Evolutionary conservation across 768 basidiomycete species (phyloP), one percentile per base, ranked within the genome.

Genomic region (Favolaschia claudopus): DNA sequence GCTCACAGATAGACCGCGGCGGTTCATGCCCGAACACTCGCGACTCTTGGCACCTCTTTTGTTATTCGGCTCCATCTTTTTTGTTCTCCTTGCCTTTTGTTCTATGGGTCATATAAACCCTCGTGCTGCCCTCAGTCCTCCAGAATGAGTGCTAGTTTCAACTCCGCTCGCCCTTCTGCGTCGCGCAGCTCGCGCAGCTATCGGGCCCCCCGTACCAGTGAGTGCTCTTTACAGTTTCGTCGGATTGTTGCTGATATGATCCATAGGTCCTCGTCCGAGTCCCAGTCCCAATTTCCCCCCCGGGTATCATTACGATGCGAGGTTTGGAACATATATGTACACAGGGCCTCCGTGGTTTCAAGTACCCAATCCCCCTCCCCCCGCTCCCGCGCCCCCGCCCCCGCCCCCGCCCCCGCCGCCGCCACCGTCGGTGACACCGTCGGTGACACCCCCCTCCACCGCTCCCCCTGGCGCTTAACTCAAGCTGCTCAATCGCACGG

Each of bases 101-200:
- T 60, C 52, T 15, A 60, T 60, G 53, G 58, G 53, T 47, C 51
- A 38, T 28, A 51, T 37, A n/a, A 38, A 38, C 46, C 13, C 55
- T 37, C 4, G 25, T 28, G 29, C 46, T 50, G 27, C 36, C 22
- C 38, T 25, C 13, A 20, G 22, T 39, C 42, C 32, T 31, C 49
- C 34, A 43, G 19, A 58, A 58, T 58, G 56, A 58, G 56, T 40
- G 42, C 29, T 7, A 47, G 36, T 7, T 55, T n/a, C n/a, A n/a
- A n/a, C n/a, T n/a, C n/a, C n/a, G n/a, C 54, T 39, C 46, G 34
- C 38, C 55, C 43, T 33, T 28, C 56, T 39, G 47, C 40, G 10
- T 48, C 55, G 42, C 47, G 56, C 56, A 48, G 56, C 37, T 58
- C 48, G 39, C 55, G 32, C 36, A 25, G 44, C 34, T 55, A 36